A percentile compares a stretch with the other conserved stretches of the same genome.
These are phyloP conservation scores for Lecanosticta acicola DNA, from an alignment of 2,329 filamentous ascomycete species.

Conservation along the genomic window DNA sequence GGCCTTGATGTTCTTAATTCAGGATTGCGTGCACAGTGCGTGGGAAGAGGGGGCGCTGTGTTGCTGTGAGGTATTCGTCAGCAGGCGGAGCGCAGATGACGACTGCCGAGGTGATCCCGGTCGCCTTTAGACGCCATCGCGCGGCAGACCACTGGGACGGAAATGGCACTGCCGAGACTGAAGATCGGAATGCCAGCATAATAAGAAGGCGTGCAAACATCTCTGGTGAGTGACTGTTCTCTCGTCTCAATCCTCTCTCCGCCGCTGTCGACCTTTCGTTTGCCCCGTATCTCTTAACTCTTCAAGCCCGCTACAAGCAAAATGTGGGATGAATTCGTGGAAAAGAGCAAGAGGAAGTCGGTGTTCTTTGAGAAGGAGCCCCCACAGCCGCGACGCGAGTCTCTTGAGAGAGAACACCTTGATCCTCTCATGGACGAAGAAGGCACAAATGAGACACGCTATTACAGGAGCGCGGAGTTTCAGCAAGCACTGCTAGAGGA, in stretches of 20 bases:
- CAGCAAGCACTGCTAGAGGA: constrained; percentile 17
- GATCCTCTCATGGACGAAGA: constrained; percentile 9
- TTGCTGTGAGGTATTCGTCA: not conserved
- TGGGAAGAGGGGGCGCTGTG: not conserved
- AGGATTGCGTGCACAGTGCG: not conserved
- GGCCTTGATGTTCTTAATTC: not conserved
- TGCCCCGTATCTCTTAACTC: too few relatives aligned
- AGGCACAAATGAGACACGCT: constrained; percentile 13
- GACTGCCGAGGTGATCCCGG: not conserved
- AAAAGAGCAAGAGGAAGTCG: not conserved
- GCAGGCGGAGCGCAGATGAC: not conserved
- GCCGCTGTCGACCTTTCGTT: too few relatives aligned
- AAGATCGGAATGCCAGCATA: not conserved
- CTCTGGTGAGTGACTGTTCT: too few relatives aligned
- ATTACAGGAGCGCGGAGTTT: constrained; percentile 18
- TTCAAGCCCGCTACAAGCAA: too few relatives aligned
- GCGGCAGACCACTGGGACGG: not conserved
- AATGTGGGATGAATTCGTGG: not conserved
- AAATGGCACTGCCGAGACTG: not conserved
- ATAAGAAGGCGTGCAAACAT: too few relatives aligned
- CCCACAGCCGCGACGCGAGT: constrained; percentile 4
- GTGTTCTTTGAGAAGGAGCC: not conserved
- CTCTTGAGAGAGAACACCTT: constrained; percentile 10
- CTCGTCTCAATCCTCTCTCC: too few relatives aligned
- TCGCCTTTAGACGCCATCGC: not conserved